Percentiles rank a stretch among this genome's conserved stretches.
Conservation (phyloP, 345 rosid genomes). For the Draba incana region DNA sequence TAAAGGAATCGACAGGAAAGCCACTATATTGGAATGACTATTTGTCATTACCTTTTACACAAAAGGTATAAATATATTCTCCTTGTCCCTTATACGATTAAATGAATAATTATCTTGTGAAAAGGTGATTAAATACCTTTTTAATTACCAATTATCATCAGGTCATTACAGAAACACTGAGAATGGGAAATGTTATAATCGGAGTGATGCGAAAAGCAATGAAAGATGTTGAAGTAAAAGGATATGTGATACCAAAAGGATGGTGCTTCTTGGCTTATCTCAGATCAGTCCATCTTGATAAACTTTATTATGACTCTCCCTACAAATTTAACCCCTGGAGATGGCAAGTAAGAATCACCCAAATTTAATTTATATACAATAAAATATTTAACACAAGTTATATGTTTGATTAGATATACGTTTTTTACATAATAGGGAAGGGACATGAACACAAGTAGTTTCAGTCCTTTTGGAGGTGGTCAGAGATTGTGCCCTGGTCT, state of each 20-base stretch:
- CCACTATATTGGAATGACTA: conserved; percentile 80
- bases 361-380: not conserved
- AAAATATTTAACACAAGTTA: not conserved
- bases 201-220: conserved; percentile 93
- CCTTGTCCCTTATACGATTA: conserved; percentile 2
- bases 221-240: conserved; percentile 81
- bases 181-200: conserved; percentile 86
- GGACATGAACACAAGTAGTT: conserved; percentile 53
- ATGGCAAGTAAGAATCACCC: conserved; percentile 71
- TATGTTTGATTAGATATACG: not conserved
- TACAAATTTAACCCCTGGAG: conserved; percentile 94
- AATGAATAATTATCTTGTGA: conserved; percentile 5
- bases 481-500: conserved; percentile 94
- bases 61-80: conserved; percentile 50
- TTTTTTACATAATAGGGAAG: conserved; percentile 51
- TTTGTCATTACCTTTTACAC: conserved; percentile 79
- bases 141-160: conserved; percentile 37
- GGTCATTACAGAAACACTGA: conserved; percentile 92
- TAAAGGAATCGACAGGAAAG: conserved; percentile 64
- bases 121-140: conserved; percentile 20
- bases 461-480: conserved; percentile 98
- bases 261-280: conserved; percentile 91
- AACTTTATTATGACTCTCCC: conserved; percentile 72
- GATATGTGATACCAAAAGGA: conserved; percentile 85
- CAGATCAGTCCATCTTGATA: conserved; percentile 95